These are phyloP conservation scores for Torulaspora maleeae DNA, from an alignment of 805 yeast species.

Conservation along the genomic window DNA sequence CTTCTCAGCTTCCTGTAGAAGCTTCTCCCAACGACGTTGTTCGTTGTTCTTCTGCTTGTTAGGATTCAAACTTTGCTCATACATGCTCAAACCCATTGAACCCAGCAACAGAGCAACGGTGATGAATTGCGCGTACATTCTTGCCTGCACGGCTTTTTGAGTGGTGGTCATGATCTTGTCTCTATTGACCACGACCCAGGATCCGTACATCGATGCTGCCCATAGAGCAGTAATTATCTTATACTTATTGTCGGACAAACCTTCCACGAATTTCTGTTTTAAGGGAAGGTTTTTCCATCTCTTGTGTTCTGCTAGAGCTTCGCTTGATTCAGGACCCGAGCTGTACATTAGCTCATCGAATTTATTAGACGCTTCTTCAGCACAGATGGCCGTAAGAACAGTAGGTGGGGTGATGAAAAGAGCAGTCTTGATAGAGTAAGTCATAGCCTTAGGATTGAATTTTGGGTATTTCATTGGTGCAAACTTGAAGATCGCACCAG, in stretches of 20 bases:
- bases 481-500: slow-evolving; percentile 49
- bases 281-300: slow-evolving; percentile 50
- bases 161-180: slow-evolving; percentile 71
- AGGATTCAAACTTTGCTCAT: slow-evolving; percentile 53
- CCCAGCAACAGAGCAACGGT: slow-evolving; percentile 68
- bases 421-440: slow-evolving; percentile 62
- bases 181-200: slow-evolving; percentile 67
- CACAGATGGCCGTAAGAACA: slow-evolving; percentile 54
- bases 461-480: slow-evolving; percentile 47
- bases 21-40: slow-evolving; percentile 45
- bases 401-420: slow-evolving; percentile 65
- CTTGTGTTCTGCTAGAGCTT: slow-evolving; percentile 42
- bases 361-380: slow-evolving; percentile 63
- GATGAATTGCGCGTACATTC: slow-evolving; percentile 85
- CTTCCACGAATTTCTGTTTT: slow-evolving; percentile 47
- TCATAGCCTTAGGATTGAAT: slow-evolving; percentile 38
- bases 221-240: slow-evolving; percentile 65
- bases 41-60: slow-evolving; percentile 36
- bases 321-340: slow-evolving; percentile 38
- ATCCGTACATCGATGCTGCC: slow-evolving; percentile 77
- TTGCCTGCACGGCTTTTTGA: slow-evolving; percentile 80
- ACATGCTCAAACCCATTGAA: slow-evolving; percentile 60
- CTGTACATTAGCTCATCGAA: slow-evolving; percentile 63
- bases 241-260: slow-evolving; percentile 54
- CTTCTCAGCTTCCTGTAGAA: slow-evolving; percentile 43